Evolutionary conservation across 176 grass and related monocot species (phyloP).

Genomic region (Saccharum officinarum): DNA sequence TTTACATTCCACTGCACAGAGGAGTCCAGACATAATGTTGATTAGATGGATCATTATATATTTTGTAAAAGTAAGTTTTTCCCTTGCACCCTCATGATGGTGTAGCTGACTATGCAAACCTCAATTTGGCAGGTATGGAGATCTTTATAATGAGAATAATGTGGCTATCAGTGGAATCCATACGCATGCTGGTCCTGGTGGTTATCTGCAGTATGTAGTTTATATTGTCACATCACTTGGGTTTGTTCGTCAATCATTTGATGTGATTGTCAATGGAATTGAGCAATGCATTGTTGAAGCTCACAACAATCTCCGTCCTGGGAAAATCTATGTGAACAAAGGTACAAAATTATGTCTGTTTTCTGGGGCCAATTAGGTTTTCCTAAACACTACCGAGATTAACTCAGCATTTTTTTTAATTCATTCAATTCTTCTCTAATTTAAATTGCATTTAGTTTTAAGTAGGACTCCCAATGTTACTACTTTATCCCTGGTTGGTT

Average conservation of each 20-base stretch:
- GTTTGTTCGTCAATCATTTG: slow-evolving; percentile 94
- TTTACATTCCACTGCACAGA: slow-evolving; percentile 3
- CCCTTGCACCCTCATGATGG: not conserved
- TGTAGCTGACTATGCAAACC: slow-evolving; percentile 24
- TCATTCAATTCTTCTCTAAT: not conserved
- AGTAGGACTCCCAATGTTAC: slow-evolving; percentile 15
- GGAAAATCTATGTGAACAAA: slow-evolving; percentile 85
- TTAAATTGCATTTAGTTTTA: slow-evolving; percentile 9
- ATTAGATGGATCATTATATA: not conserved
- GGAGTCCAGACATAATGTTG: slow-evolving; percentile 22
- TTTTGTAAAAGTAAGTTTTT: not conserved
- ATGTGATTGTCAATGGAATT: slow-evolving; percentile 91
- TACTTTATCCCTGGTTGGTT: not conserved
- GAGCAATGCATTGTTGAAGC: slow-evolving; percentile 89
- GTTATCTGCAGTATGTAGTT: slow-evolving; percentile 94
- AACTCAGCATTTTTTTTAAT: not conserved
- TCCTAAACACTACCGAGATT: not conserved
- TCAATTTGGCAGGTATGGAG: slow-evolving; percentile 78
- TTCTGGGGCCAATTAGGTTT: slow-evolving; percentile 6
- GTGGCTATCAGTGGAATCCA: slow-evolving; percentile 96
- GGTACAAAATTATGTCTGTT: slow-evolving; percentile 47
- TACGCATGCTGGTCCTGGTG: slow-evolving; percentile 93
- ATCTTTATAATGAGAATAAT: slow-evolving; percentile 84
- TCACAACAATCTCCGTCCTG: slow-evolving; percentile 81
- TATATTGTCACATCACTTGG: slow-evolving; percentile 97